Percentiles rank a stretch among this genome's conserved stretches.
phyloP scores from a whole-genome alignment of 345 rosid genomes.

The Combretum micranthum region DNA sequence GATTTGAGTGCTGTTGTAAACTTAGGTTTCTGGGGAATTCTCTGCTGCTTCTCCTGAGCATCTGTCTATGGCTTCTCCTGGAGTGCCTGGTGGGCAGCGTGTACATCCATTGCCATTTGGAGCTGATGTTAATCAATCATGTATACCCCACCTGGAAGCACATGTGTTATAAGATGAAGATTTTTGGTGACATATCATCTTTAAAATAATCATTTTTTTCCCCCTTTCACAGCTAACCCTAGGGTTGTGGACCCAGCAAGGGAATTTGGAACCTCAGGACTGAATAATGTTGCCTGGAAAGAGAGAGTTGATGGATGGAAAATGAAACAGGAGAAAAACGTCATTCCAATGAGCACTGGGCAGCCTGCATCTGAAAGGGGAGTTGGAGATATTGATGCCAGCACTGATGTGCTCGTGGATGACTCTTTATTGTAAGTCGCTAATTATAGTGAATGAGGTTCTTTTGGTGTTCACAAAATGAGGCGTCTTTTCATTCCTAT shows the following conservation, averaged over 20 bases:
- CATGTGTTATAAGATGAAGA: background rate
- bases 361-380: slow-evolving; percentile 91
- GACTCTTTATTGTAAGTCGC: slow-evolving; percentile 76
- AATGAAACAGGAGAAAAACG: slow-evolving; percentile 90
- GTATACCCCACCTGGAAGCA: slow-evolving; percentile 21
- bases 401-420: slow-evolving; percentile 81
- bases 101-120: slow-evolving; percentile 36
- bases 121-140: slow-evolving; percentile 55
- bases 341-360: slow-evolving; percentile 63
- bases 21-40: slow-evolving; percentile 87
- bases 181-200: background rate
- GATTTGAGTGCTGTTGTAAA: too few relatives aligned
- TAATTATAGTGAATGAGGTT: background rate
- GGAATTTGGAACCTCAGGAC: slow-evolving; percentile 47
- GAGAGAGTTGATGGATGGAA: slow-evolving; percentile 98
- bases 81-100: slow-evolving; percentile 52
- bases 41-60: slow-evolving; percentile 96
- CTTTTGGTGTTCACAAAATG: background rate
- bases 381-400: slow-evolving; percentile 81
- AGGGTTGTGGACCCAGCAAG: slow-evolving; percentile 65
- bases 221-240: slow-evolving; percentile 40
- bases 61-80: slow-evolving; percentile 79
- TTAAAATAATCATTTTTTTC: slow-evolving; percentile 9
- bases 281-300: slow-evolving; percentile 81
- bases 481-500: background rate